Evolutionary conservation across 495 filamentous ascomycete genomes (phyloP).

Genomic region (Xeromyces bisporus): DNA sequence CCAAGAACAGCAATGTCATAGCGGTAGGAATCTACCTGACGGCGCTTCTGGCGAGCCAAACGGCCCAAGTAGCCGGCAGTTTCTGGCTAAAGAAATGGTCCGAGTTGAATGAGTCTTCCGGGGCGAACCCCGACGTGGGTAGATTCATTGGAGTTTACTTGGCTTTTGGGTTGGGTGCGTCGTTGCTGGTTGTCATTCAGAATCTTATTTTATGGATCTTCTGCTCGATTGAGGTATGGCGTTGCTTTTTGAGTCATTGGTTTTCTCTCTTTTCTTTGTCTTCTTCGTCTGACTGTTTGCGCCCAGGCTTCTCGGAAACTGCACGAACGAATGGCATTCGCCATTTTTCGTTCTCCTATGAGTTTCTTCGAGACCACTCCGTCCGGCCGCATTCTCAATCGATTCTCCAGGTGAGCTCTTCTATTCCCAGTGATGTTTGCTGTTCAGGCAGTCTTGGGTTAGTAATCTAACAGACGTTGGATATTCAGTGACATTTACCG

Average conservation of each 20-base stretch:
- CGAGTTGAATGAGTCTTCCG: constrained; percentile 50
- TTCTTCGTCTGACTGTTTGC: constrained; percentile 5
- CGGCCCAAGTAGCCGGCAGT: constrained; percentile 61
- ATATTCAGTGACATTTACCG: constrained; percentile 69
- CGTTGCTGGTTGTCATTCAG: constrained; percentile 73
- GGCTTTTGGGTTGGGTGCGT: constrained; percentile 79
- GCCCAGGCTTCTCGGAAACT: constrained; percentile 74
- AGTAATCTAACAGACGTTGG: neutral
- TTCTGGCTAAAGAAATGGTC: constrained; percentile 92
- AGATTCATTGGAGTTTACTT: constrained; percentile 93
- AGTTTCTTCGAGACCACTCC: constrained; percentile 98
- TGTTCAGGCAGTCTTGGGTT: neutral
- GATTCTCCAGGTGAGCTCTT: constrained; percentile 69
- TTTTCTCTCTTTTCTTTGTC: neutral
- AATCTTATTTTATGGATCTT: constrained; percentile 97
- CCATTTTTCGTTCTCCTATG: constrained; percentile 97
- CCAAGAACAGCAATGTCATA: constrained; percentile 75
- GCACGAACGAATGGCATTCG: constrained; percentile 94
- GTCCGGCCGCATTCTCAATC: constrained; percentile 89
- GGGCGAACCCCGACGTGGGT: constrained; percentile 55
- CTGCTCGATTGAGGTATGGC: constrained; percentile 82
- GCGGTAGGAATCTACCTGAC: constrained; percentile 72
- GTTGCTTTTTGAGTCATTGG: neutral
- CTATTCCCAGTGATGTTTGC: constrained; percentile 1
- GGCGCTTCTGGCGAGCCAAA: constrained; percentile 63